These are phyloP conservation scores for Claviceps digitariae DNA, from an alignment of 2,329 filamentous ascomycete species.

Conservation along the genomic window DNA sequence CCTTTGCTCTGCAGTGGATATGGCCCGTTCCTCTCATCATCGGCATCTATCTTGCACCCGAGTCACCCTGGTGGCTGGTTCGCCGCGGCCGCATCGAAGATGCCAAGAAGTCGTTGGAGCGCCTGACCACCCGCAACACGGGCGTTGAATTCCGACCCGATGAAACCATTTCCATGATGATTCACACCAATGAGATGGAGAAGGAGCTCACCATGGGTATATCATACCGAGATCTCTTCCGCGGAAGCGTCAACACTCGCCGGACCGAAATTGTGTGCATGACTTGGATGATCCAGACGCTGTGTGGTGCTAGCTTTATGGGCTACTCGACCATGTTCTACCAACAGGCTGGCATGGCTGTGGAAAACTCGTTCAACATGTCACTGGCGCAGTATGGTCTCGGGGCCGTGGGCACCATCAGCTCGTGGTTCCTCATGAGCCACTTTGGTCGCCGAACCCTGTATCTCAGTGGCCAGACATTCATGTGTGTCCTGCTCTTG, in stretches of 20 bases:
- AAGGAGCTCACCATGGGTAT: conserved; percentile 25
- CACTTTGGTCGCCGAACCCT: conserved; percentile 31
- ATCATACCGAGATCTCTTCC: conserved; percentile 34
- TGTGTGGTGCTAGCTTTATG: conserved; percentile 31
- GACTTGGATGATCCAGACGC: conserved; percentile 28
- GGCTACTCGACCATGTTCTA: conserved; percentile 46
- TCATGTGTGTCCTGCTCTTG: conserved; percentile 30
- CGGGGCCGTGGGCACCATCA: conserved; percentile 29
- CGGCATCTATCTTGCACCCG: conserved; percentile 29
- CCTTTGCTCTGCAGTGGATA: conserved; percentile 35
- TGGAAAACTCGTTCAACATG: conserved; percentile 25
- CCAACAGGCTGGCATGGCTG: conserved; percentile 26
- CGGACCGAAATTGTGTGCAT: conserved; percentile 32
- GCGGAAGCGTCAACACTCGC: conserved; percentile 26
- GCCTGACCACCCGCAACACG: conserved; percentile 26
- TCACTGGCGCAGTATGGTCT: conserved; percentile 29
- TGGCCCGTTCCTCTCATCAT: conserved; percentile 32
- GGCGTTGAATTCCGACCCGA: conserved; percentile 23
- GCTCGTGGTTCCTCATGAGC: conserved; percentile 31
- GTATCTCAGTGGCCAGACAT: conserved; percentile 32
- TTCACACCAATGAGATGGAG: conserved; percentile 36
- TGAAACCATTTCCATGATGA: conserved; percentile 35
- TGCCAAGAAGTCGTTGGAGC: conserved; percentile 23
- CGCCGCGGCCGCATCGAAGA: conserved; percentile 25
- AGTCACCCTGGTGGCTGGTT: conserved; percentile 38